Base-by-base conservation (phyloP, 2,329 filamentous ascomycete species). In the Ophiosphaerella herpotricha region DNA sequence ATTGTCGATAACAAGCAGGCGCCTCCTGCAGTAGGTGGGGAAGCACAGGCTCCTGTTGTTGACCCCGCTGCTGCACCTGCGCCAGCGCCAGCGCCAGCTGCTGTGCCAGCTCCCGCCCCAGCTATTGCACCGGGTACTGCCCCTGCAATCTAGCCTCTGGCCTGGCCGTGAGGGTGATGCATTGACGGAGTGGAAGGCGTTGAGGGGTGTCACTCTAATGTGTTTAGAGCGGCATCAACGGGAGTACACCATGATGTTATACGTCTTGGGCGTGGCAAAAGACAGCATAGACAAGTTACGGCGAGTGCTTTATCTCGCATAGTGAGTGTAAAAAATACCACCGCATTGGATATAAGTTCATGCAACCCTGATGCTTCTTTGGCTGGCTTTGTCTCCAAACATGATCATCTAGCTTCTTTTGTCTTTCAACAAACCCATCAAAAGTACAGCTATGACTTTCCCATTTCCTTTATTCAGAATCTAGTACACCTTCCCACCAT, bases 1-100 rank as follows among this genome's bases (percentile, higher is more conserved):
- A 61, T 59, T 6, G 71, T 71, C 47, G 62, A 71, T 43, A 70
- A 73, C 58, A 60, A 66, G 14, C 60, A 61, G n/a, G 46, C 65
- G 34, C 63, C 67, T 46, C 57, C 58, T 16, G 64, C 66, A 6
- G 61, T 64, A 38, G 60, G 55, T 3, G 54, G 46, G 31, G 58
- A 36, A 49, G 55, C 55, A 13, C 48, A 58, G 39, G 64, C 59
- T 8, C 58, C 60, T 39, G 60, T 49, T 8, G 45, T 46, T 26
- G 56, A 58, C 9, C 56, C 55, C 36, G 52, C 50, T n/a, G 45
- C 43, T 21, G 55, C 50, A n/a, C 52, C 48, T 5, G 50, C 41
- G 29, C 18, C 42, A 8, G 50, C 55, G 7, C 54, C 39, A 5
- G 45, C 37, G 26, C 38, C 31, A 24, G 23, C 35, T 23, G 24